Evolutionary conservation across 2,329 filamentous ascomycete genomes (phyloP).

Genomic region (Clonostachys solani): DNA sequence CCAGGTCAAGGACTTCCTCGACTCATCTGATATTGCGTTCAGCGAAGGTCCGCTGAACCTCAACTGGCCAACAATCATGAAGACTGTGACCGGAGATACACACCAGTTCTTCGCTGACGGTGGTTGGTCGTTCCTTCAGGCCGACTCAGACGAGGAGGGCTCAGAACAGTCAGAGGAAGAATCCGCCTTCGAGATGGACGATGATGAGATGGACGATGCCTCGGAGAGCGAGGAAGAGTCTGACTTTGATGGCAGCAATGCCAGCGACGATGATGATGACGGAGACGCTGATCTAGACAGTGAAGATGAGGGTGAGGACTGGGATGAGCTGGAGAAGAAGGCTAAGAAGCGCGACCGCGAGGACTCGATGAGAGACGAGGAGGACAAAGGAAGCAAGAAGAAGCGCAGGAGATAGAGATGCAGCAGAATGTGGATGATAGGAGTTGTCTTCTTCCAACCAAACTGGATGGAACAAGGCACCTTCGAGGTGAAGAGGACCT

Average conservation of each 20-base stretch:
- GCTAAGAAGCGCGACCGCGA: constrained; percentile 82
- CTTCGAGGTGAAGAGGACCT: no score
- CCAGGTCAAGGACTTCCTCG: constrained; percentile 95
- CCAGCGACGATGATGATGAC: constrained; percentile 77
- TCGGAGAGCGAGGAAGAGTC: constrained; percentile 81
- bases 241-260: constrained; percentile 83
- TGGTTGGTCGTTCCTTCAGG: constrained; percentile 88
- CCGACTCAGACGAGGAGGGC: constrained; percentile 82
- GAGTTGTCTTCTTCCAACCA: no score
- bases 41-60: constrained; percentile 93
- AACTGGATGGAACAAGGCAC: no score
- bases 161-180: constrained; percentile 83
- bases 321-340: constrained; percentile 93
- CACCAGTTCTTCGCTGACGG: constrained; percentile 95
- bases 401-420: constrained; percentile 26
- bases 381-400: constrained; percentile 68
- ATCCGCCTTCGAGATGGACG: constrained; percentile 85
- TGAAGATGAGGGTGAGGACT: constrained; percentile 81
- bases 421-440: not conserved
- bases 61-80: constrained; percentile 99
- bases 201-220: constrained; percentile 79
- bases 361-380: constrained; percentile 45
- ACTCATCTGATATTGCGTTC: constrained; percentile 91
- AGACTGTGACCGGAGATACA: constrained; percentile 90
- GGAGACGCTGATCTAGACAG: constrained; percentile 53